These are phyloP conservation scores for Linnemannia schmuckeri DNA, from an alignment of 192 early-diverging fungal species.

Conservation along the genomic window DNA sequence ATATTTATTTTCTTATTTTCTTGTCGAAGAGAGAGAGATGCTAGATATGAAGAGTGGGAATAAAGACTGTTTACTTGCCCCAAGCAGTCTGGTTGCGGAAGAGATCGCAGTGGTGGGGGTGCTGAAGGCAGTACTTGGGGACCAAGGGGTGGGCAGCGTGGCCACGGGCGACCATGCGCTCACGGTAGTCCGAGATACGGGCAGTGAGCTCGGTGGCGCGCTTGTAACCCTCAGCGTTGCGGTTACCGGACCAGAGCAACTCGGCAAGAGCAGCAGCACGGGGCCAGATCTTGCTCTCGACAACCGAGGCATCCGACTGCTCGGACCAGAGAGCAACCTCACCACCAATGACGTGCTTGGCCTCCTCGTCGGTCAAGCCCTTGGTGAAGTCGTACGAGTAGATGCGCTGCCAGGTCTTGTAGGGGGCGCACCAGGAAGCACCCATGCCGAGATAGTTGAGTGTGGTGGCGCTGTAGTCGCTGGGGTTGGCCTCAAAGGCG, in stretches of 20 bases:
- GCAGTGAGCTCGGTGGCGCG: conserved; percentile 49
- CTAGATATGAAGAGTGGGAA: not conserved
- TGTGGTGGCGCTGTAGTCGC: conserved; percentile 27
- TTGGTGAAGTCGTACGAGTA: conserved; percentile 76
- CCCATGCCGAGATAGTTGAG: conserved; percentile 61
- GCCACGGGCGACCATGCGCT: conserved; percentile 75
- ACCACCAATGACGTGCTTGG: conserved; percentile 73
- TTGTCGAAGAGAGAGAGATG: not conserved
- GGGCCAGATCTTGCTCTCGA: conserved; percentile 79
- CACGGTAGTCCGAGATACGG: conserved; percentile 77
- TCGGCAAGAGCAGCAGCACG: conserved; percentile 77
- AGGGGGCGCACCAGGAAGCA: conserved; percentile 82
- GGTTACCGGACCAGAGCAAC: conserved; percentile 77
- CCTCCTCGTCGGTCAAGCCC: conserved; percentile 64
- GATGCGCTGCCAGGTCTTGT: conserved; percentile 81
- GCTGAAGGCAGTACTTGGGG: conserved; percentile 54
- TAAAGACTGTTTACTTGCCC: conserved; percentile 33
- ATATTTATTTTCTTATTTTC: not conserved
- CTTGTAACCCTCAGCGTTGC: conserved; percentile 58
- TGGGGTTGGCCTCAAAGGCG: conserved; percentile 36
- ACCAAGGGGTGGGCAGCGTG: conserved; percentile 72
- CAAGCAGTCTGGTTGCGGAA: conserved; percentile 52
- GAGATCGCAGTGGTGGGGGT: conserved; percentile 56
- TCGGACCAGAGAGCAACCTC: conserved; percentile 82
- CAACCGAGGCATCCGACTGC: conserved; percentile 66